Conservation (phyloP, 306 rosid species). For the Citrullus amarus region DNA sequence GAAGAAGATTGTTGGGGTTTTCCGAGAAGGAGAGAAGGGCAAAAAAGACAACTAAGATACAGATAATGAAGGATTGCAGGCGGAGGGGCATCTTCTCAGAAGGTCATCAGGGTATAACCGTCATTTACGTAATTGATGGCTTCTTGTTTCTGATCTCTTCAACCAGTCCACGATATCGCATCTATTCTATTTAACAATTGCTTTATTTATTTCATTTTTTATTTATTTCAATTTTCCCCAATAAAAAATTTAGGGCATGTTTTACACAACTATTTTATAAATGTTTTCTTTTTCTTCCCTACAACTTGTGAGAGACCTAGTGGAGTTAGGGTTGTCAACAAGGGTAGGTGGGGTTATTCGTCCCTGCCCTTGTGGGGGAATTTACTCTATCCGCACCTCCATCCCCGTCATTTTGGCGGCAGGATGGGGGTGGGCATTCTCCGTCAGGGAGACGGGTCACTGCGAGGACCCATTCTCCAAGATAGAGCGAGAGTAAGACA, state of each 20-base stretch:
- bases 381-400: no score
- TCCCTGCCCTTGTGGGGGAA: no score
- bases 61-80: conserved; percentile 3
- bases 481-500: no score
- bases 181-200: neutral
- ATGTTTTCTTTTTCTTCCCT: neutral
- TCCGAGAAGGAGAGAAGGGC: conserved; percentile 48
- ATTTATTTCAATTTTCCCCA: neutral
- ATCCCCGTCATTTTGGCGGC: no score
- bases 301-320: no score
- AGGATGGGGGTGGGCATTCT: no score
- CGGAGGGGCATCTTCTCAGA: neutral
- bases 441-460: no score
- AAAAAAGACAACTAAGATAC: conserved; percentile 45
- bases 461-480: no score
- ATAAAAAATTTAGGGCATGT: neutral
- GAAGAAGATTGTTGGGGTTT: conserved; percentile 9
- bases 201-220: neutral
- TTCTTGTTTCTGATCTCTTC: neutral
- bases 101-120: neutral
- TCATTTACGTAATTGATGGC: neutral
- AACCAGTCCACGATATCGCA: neutral
- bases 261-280: neutral
- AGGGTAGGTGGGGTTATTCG: no score
- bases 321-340: no score